Evolutionary conservation across 441 rosid genomes (phyloP).

Genomic region (Gossypium armourianum): DNA sequence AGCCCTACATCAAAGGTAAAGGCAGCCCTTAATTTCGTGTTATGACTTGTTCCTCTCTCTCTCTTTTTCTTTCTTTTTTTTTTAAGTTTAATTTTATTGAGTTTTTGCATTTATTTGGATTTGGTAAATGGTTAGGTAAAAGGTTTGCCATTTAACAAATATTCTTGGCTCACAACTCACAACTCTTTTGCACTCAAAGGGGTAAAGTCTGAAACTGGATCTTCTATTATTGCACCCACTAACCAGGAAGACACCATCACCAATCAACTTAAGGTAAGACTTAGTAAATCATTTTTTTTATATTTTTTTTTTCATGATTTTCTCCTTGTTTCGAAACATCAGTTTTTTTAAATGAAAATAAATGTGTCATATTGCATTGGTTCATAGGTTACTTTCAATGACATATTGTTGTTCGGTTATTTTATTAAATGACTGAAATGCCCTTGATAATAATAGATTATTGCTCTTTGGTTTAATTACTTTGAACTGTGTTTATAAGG

Average conservation of each 20-base stretch:
- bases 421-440: not conserved
- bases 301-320: not conserved
- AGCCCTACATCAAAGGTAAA: slow-evolving; percentile 60
- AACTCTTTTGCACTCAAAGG: slow-evolving; percentile 55
- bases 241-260: slow-evolving; percentile 84
- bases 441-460: not conserved
- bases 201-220: slow-evolving; percentile 38
- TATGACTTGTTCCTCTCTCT: not conserved
- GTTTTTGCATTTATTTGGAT: slow-evolving; percentile 14
- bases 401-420: no score
- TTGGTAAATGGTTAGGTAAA: slow-evolving; percentile 49
- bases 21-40: not conserved
- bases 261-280: slow-evolving; percentile 57
- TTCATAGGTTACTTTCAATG: no score
- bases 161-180: slow-evolving; percentile 84
- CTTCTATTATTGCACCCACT: slow-evolving; percentile 35
- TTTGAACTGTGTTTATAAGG: not conserved
- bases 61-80: not conserved
- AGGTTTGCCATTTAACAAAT: slow-evolving; percentile 70
- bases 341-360: not conserved
- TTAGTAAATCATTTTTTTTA: not conserved
- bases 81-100: not conserved
- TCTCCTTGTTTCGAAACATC: not conserved
- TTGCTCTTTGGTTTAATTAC: not conserved
- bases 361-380: not conserved